Base-by-base conservation (phyloP, 345 rosid species). In the Rhizophora mangle region DNA sequence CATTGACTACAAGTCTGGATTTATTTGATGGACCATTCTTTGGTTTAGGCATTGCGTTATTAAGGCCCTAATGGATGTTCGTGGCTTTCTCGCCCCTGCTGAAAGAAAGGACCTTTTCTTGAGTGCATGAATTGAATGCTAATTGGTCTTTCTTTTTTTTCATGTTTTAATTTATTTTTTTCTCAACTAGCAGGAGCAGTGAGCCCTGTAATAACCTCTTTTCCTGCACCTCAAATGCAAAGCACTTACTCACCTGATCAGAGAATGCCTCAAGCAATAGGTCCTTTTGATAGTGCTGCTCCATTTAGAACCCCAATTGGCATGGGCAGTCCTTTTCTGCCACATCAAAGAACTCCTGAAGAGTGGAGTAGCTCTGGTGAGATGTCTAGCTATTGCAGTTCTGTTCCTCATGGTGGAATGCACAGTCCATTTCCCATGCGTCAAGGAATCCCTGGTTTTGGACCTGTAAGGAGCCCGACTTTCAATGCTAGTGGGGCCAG, bases 171-270 rank as follows among this genome's bases (percentile, higher is more conserved):
- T 64, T 72, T 47, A 20, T 49, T 71, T 58, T 58, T 36, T 70
- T 81, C 34, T 49, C 18, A 61, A 74, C 70, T 73, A 62, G 68
- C 83, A 88, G 95, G 82, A 70, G 68, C 79, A 24, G 36, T 84
- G 64, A 83, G 71, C 53, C 57, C 21, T n/a, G 76, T 66, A 63
- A 56, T 72, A 72, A 73, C 64, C 70, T 32, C 75, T 58, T 65
- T 79, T 60, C 80, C 76, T 53, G 68, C 73, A 65, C 63, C 79
- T 83, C 90, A 78, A 65, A 43, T 43, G 18, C 49, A 43, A 43
- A 43, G 70, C 74, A 59, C 54, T 49, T 69, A 72, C 68, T 57
- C 80, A 27, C 77, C 73, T 63, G 59, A 75, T 72, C 81, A 76
- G 54, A 77, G 82, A 24, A 59, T 78, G 72, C 72, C 80, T 80